These are phyloP conservation scores for Pseudozyma pruni DNA, from an alignment of 1,284 basidiomycete species.

Conservation along the genomic window DNA sequence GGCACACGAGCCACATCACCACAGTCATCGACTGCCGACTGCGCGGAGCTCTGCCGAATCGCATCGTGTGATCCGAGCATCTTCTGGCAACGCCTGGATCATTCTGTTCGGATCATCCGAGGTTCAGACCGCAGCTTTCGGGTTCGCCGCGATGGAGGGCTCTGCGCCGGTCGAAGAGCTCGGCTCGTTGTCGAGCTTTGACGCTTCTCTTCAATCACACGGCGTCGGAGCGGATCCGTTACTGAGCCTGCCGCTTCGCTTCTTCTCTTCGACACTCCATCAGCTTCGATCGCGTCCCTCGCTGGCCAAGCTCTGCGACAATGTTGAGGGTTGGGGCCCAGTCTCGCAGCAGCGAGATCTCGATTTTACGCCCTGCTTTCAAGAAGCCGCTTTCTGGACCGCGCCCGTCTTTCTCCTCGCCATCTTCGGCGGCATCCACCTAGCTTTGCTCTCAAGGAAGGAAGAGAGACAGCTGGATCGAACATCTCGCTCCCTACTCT, in stretches of 20 bases:
- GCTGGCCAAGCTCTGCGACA: conserved; percentile 31
- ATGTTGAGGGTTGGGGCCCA: conserved; percentile 72
- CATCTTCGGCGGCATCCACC: conserved; percentile 33
- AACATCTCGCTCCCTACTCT: conserved; percentile 44
- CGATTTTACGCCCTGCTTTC: conserved; percentile 85
- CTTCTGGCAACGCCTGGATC: no score
- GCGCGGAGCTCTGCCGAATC: not conserved
- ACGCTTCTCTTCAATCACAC: conserved; percentile 22
- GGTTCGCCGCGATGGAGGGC: conserved; percentile 15
- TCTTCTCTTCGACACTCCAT: conserved; percentile 32
- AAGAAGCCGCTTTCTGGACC: conserved; percentile 71
- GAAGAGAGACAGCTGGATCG: conserved; percentile 28
- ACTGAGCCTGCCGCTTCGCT: conserved; percentile 23
- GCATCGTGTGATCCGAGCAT: not conserved
- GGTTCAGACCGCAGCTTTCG: not conserved
- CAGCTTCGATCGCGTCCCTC: conserved; percentile 4
- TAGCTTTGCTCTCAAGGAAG: conserved; percentile 29
- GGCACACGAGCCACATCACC: no score
- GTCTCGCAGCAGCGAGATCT: conserved; percentile 76
- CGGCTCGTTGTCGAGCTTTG: conserved; percentile 22
- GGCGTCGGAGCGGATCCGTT: conserved; percentile 21
- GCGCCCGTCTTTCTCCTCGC: conserved; percentile 55
- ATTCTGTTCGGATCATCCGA: not conserved
- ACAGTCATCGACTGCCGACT: no score
- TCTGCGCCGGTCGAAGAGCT: conserved; percentile 33